These are phyloP conservation scores for Leccinum olivaceopallidum DNA, from an alignment of 768 basidiomycete genomes.

Conservation along the genomic window DNA sequence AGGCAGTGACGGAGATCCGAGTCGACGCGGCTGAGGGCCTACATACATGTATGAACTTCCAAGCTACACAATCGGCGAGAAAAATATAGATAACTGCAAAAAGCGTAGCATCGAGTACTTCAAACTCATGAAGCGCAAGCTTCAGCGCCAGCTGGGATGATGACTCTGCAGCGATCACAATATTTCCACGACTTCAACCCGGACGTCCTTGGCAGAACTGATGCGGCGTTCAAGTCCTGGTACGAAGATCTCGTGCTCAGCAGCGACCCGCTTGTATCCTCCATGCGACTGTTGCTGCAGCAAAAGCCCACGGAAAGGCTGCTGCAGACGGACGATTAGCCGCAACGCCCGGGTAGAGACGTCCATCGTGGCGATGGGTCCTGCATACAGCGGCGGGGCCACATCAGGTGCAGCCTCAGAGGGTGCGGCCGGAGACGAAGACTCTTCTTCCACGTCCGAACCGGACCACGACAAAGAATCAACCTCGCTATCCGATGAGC, in stretches of 20 bases:
- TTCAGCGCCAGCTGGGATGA: too few relatives aligned
- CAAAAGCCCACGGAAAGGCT: slow-evolving; percentile 11
- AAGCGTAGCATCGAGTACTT: background rate
- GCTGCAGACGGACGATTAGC: slow-evolving; percentile 6
- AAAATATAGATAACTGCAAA: background rate
- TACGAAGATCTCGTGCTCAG: background rate
- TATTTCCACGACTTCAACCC: background rate
- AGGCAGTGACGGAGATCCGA: too few relatives aligned
- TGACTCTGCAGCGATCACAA: background rate
- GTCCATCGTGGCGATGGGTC: background rate
- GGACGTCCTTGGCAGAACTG: background rate
- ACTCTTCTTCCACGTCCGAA: background rate
- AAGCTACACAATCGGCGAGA: background rate
- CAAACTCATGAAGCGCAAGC: background rate
- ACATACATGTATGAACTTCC: background rate
- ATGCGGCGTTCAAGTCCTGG: background rate
- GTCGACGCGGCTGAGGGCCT: background rate
- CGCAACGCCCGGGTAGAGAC: slow-evolving; percentile 4
- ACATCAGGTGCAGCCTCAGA: background rate
- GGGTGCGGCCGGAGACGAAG: background rate
- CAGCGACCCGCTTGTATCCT: background rate
- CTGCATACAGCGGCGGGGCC: background rate
- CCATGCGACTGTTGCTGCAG: slow-evolving; percentile 1
- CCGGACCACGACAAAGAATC: background rate
- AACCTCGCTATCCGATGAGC: background rate